Base-by-base conservation (phyloP, 2,329 filamentous ascomycete genomes). In the Scedosporium apiospermum region DNA sequence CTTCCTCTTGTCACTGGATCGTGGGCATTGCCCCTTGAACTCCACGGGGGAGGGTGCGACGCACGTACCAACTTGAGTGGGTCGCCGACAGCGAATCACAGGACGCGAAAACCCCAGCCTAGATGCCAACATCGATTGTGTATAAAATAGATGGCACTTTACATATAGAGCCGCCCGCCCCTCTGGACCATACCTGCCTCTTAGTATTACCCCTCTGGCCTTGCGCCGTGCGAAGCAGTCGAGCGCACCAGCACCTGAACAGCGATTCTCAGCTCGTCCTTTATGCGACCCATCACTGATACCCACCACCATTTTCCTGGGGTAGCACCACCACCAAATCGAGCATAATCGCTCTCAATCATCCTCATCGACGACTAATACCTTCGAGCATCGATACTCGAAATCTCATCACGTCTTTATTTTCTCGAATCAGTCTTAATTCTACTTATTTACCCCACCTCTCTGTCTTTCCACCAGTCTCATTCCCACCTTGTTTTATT, bases 141-240 rank as follows among this genome's bases (percentile, higher is more conserved):
- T 77, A 77, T 77, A 77, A 77, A 77, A 77, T 74, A 76, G 74
- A 73, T 76, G 69, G 72, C 69, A 72, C 63, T 70, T 72, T 72
- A 74, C 74, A 75, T 75, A 77, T 76, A 76, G 73, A 73, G 72
- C 71, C 71, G 72, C 74, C 72, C 75, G 74, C 75, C 75, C 74
- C 76, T 75, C 75, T 74, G 34, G 60, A 55, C 60, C 58, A 41
- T 23, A 51, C 60, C 60, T 61, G 49, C 49, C 49, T 34, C 42
- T 41, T 27, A 61, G 60, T 61, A 61, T 61, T 57, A 61, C 60
- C 49, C 51, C 51, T 55, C 51, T 55, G 51, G 51, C 51, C 51
- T 55, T 57, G 49, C 23, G 58, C 58, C 58, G 58, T 26, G 23
- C 27, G 14, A 51, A 53, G 23, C 12, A 51, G 16, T 16, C 49